phyloP scores from a whole-genome alignment of 495 filamentous ascomycete species.

The Rusavskia elegans region DNA sequence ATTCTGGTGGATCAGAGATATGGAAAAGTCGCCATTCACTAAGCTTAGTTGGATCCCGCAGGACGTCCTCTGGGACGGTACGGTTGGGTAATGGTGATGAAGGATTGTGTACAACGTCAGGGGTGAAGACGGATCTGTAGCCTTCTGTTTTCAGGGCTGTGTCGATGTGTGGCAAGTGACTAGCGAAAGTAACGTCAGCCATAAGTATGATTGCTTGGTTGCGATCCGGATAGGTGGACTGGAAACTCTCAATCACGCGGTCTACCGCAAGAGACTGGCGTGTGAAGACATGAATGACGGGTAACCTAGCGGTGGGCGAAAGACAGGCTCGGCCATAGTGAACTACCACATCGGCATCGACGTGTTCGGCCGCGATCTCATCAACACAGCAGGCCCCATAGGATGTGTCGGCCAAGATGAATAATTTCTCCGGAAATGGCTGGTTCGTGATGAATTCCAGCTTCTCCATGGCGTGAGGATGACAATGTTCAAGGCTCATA shows the following conservation, averaged over 20 bases:
- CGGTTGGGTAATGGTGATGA: conserved; percentile 78
- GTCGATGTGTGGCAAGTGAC: conserved; percentile 44
- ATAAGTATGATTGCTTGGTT: conserved; percentile 57
- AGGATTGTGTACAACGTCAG: conserved; percentile 62
- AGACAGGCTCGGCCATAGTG: conserved; percentile 91
- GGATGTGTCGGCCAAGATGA: conserved; percentile 87
- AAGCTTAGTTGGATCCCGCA: conserved; percentile 33
- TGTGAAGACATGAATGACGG: conserved; percentile 89
- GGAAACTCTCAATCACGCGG: conserved; percentile 44
- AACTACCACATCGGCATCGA: conserved; percentile 76
- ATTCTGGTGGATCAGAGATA: conserved; percentile 68
- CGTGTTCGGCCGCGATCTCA: conserved; percentile 91
- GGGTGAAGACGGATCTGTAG: conserved; percentile 53
- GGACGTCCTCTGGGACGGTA: conserved; percentile 35
- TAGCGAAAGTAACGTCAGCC: conserved; percentile 75
- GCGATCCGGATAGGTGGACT: conserved; percentile 45
- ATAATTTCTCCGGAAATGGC: conserved; percentile 38
- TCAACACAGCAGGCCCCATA: conserved; percentile 97
- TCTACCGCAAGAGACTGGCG: conserved; percentile 43
- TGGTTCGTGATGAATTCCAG: conserved; percentile 1
- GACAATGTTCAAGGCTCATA: not conserved
- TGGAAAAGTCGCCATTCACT: conserved; percentile 72
- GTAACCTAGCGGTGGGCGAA: conserved; percentile 74
- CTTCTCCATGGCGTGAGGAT: conserved; percentile 12
- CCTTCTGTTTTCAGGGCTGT: conserved; percentile 37